A percentile compares a stretch with the other conserved stretches of the same genome.
Conservation (phyloP, 345 rosid genomes). For the Gossypium turneri region DNA sequence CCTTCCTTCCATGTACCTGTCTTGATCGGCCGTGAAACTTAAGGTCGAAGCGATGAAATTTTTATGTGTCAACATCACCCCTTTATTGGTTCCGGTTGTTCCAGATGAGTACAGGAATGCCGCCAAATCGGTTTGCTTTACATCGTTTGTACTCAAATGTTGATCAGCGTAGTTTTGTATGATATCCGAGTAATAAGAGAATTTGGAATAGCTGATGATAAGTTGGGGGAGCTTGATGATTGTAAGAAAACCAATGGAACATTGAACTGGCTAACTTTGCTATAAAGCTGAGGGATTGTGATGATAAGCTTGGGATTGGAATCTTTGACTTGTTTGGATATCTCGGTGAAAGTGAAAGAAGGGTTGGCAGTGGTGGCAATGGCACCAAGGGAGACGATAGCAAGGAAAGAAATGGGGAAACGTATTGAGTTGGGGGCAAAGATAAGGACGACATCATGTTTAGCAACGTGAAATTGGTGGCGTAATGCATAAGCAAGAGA, state of each 20-base stretch:
- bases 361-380: constrained; percentile 45
- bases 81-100: constrained; percentile 75
- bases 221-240: constrained; percentile 34
- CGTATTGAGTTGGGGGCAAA: constrained; percentile 40
- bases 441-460: constrained; percentile 35
- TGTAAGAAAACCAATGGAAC: constrained; percentile 32
- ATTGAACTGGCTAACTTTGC: constrained; percentile 27
- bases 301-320: constrained; percentile 40
- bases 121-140: constrained; percentile 60
- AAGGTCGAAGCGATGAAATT: constrained; percentile 59
- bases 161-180: constrained; percentile 21
- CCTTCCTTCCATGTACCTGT: constrained; percentile 33
- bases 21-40: constrained; percentile 66
- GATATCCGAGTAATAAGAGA: constrained; percentile 19
- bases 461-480: constrained; percentile 24
- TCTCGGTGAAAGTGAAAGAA: constrained; percentile 29
- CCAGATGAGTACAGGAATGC: constrained; percentile 79
- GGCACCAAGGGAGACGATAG: constrained; percentile 41
- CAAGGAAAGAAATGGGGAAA: constrained; percentile 33
- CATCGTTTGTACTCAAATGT: constrained; percentile 23
- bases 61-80: constrained; percentile 62
- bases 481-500: constrained; percentile 31
- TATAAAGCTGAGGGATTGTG: constrained; percentile 35
- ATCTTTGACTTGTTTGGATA: constrained; percentile 35
- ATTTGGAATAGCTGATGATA: background rate